Conservation (phyloP, 2,329 filamentous ascomycete species). For the Claviceps cyperi region DNA sequence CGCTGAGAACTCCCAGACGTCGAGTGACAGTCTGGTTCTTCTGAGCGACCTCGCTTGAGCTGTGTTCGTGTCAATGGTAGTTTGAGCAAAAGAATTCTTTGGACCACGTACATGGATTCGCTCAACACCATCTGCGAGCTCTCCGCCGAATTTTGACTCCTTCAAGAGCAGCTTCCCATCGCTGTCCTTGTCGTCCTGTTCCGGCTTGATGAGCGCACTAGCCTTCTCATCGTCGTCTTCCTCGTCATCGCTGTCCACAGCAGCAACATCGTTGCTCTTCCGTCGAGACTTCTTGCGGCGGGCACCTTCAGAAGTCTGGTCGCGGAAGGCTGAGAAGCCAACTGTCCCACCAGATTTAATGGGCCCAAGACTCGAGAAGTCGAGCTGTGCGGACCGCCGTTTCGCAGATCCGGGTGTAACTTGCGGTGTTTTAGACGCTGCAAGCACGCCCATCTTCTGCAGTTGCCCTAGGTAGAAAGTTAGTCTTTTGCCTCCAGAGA, state of each 20-base stretch:
- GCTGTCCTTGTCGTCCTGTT: conserved; percentile 48
- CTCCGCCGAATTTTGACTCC: conserved; percentile 56
- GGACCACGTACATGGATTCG: conserved; percentile 55
- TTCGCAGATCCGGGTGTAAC: conserved; percentile 50
- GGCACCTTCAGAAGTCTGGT: conserved; percentile 41
- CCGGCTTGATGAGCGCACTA: conserved; percentile 48
- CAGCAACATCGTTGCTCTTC: conserved; percentile 52
- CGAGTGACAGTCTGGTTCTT: conserved; percentile 42
- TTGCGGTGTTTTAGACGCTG: conserved; percentile 49
- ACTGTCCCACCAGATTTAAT: conserved; percentile 78
- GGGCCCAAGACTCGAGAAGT: conserved; percentile 73
- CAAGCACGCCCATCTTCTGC: conserved; percentile 86
- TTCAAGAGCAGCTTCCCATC: conserved; percentile 47
- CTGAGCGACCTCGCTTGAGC: conserved; percentile 71
- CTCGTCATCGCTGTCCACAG: conserved; percentile 59
- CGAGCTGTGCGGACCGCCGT: conserved; percentile 66
- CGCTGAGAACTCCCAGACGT: conserved; percentile 20
- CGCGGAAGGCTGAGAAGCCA: conserved; percentile 79
- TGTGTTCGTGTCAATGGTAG: conserved; percentile 20
- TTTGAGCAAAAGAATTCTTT: conserved; percentile 2
- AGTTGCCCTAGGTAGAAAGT: conserved; percentile 56
- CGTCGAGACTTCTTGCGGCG: conserved; percentile 44
- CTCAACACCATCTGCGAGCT: conserved; percentile 66
- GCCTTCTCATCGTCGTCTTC: conserved; percentile 50
- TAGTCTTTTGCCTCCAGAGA: not conserved